Evolutionary conservation across 2,329 filamentous ascomycete genomes (phyloP).

Genomic region (Sporothrix phasma): DNA sequence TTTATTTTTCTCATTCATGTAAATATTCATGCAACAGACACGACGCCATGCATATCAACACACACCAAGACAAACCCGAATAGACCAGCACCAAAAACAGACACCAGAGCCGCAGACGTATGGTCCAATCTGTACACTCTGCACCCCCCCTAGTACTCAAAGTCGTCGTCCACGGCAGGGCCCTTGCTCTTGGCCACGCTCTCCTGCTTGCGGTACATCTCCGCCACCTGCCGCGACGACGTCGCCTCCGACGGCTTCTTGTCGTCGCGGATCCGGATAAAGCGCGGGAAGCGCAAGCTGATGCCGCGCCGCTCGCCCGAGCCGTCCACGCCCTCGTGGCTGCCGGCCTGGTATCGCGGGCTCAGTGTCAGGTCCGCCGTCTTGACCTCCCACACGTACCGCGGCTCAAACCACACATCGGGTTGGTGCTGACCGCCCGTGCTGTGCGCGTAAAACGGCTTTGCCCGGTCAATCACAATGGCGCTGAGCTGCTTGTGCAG

Average conservation of each 20-base stretch:
- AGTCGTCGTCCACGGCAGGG: slow-evolving; percentile 86
- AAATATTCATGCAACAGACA: background rate
- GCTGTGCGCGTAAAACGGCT: slow-evolving; percentile 89
- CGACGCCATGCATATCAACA: background rate
- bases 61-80: background rate
- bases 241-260: slow-evolving; percentile 94
- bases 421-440: slow-evolving; percentile 82
- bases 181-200: slow-evolving; percentile 78
- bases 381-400: slow-evolving; percentile 94
- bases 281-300: slow-evolving; percentile 81
- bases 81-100: background rate
- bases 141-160: slow-evolving; percentile 62
- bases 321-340: slow-evolving; percentile 62
- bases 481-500: slow-evolving; percentile 66
- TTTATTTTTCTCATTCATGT: background rate
- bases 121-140: background rate
- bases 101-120: background rate
- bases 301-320: slow-evolving; percentile 60
- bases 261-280: slow-evolving; percentile 84
- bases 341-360: slow-evolving; percentile 86
- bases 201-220: slow-evolving; percentile 96
- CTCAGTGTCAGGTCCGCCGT: slow-evolving; percentile 90
- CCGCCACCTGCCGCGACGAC: slow-evolving; percentile 72
- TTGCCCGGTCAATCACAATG: slow-evolving; percentile 77
- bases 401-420: slow-evolving; percentile 96